Evolutionary conservation across 768 basidiomycete species (phyloP).

Genomic region (Macrolepiota dolichaula): DNA sequence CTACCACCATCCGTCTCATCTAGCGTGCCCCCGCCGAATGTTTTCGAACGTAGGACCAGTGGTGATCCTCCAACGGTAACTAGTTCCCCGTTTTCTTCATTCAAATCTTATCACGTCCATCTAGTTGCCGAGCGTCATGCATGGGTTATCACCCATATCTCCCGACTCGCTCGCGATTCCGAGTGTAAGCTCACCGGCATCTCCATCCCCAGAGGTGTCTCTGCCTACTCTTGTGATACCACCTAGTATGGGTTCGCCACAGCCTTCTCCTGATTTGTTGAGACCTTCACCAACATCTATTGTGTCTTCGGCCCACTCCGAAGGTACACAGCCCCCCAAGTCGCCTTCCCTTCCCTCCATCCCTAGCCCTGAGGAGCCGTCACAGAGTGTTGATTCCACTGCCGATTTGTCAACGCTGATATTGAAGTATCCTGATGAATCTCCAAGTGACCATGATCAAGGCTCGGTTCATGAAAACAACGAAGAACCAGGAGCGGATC

Average conservation of each 20-base stretch:
- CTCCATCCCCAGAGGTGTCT: neutral
- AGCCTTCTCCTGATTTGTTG: neutral
- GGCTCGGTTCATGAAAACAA: neutral
- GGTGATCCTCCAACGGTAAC: neutral
- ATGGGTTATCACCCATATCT: neutral
- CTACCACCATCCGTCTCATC: neutral
- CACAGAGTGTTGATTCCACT: neutral
- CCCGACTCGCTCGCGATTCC: neutral
- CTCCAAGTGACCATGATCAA: neutral
- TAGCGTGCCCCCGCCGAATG: neutral
- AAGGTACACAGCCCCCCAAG: neutral
- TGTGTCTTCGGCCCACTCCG: neutral
- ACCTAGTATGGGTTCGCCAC: neutral
- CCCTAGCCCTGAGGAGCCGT: neutral
- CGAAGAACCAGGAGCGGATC: neutral
- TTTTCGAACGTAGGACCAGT: neutral
- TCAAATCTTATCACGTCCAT: neutral
- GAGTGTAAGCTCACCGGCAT: neutral
- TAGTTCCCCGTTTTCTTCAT: neutral
- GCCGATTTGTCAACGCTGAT: neutral
- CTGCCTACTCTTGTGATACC: neutral
- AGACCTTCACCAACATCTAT: neutral
- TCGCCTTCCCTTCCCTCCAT: neutral
- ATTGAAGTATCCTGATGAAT: neutral
- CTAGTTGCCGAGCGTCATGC: neutral